Conservation (phyloP, 2,329 filamentous ascomycete species). For the Penicillium sp. region DNA sequence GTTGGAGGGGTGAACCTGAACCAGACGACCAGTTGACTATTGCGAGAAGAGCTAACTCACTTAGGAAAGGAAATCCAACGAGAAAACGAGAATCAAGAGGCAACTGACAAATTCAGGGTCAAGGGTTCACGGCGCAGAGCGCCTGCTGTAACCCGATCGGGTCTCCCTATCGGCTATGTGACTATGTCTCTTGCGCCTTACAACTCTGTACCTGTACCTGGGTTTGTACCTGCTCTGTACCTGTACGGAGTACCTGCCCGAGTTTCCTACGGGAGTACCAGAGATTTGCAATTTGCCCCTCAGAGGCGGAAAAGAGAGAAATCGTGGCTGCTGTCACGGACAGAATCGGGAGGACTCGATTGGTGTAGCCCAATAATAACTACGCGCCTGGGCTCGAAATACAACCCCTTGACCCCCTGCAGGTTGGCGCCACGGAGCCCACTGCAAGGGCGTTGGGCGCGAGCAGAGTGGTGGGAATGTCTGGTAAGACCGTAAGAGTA, state of each 20-base stretch:
- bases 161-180: background rate
- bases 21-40: background rate
- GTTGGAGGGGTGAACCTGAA: background rate
- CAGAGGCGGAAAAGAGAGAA: background rate
- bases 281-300: background rate
- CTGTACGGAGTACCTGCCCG: background rate
- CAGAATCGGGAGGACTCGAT: background rate
- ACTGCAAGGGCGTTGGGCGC: conserved; percentile 15
- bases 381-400: background rate
- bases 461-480: background rate
- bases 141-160: background rate
- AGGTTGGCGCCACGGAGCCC: conserved; percentile 8
- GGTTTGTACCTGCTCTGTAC: background rate
- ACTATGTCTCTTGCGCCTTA: no score
- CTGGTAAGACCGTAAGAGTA: background rate
- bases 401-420: conserved; percentile 18
- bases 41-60: background rate
- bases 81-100: background rate
- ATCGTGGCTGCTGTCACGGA: background rate
- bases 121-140: background rate
- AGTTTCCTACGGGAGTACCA: background rate
- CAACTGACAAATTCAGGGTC: background rate
- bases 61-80: background rate
- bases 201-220: background rate
- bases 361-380: conserved; percentile 4